Percentiles rank a stretch among this genome's conserved stretches.
These are phyloP conservation scores for Saturnispora diversa DNA, from an alignment of 805 yeast species.

Conservation along the genomic window DNA sequence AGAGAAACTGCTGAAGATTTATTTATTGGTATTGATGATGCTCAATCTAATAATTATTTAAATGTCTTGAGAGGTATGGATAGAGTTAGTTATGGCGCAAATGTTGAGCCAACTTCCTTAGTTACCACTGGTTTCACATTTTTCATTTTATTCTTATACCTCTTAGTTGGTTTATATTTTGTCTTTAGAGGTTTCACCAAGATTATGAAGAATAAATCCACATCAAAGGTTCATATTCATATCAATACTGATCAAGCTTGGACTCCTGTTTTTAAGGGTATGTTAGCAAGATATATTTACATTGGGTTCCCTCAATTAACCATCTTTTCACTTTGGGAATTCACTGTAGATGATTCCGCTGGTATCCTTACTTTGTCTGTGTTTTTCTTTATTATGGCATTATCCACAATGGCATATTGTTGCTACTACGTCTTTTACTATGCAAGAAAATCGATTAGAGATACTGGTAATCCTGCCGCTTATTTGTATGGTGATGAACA, in stretches of 20 bases:
- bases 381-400: constrained; percentile 53
- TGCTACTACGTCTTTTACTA: constrained; percentile 53
- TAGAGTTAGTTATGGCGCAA: constrained; percentile 68
- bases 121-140: constrained; percentile 85
- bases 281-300: constrained; percentile 66
- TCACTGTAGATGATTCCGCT: constrained; percentile 71
- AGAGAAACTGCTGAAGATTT: background rate
- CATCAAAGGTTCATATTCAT: background rate
- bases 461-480: constrained; percentile 78
- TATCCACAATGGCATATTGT: constrained; percentile 57
- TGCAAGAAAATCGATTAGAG: constrained; percentile 53
- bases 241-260: constrained; percentile 44
- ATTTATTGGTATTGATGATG: constrained; percentile 23
- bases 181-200: constrained; percentile 32
- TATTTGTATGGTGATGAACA: constrained; percentile 70
- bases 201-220: constrained; percentile 1
- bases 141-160: constrained; percentile 68
- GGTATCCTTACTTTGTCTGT: constrained; percentile 81
- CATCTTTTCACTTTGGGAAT: constrained; percentile 82
- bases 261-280: constrained; percentile 61
- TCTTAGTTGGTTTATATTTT: constrained; percentile 55
- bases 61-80: constrained; percentile 78
- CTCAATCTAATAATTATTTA: constrained; percentile 49
- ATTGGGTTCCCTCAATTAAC: constrained; percentile 81
- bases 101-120: constrained; percentile 74